Evolutionary conservation across 495 filamentous ascomycete species (phyloP), one percentile per base, ranked within the genome.

Genomic region (Aspergillus affinis): DNA sequence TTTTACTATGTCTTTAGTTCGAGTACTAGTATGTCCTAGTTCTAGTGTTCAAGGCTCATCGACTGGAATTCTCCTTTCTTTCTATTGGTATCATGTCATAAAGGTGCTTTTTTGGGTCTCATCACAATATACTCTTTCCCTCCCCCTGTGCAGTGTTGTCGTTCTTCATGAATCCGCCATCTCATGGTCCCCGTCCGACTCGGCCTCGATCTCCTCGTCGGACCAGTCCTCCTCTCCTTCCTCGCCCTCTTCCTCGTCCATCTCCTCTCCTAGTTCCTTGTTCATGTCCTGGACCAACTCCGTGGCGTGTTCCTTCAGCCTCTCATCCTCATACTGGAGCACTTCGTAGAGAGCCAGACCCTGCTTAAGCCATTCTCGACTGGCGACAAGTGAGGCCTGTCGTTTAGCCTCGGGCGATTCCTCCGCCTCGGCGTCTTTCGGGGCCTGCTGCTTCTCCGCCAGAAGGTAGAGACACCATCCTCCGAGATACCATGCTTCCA

Each of bases 401-500:
- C 73, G 68, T 48, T 66, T 73, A 29, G 67, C 59, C 59, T 70
- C 69, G 2, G 76, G 72, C 17, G 70, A 65, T 41, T 75, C 73
- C 8, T 65, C 54, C 18, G 63, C 62, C 29, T 68, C 65, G 0
- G 59, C 57, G 51, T 74, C 73, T 57, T 52, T 80, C 50, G 72
- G 81, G 74, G 68, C 82, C 66, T 77, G 60, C 65, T 75, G 68
- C 77, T 88, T 91, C 71, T 90, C 85, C 0, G 90, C 92, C 57
- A 89, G 75, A 56, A 94, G 79, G 67, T 90, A 90, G 58, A 91
- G 80, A 57, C 89, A 89, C 89, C 93, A 99, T 10, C 95, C 95
- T 32, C 95, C 93, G 3, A 98, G 79, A 76, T 99, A 99, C 92
- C 92, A 96, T 2, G 89, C 90, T 72, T 99, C 95, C 12, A 97